Conservation (phyloP, 352 stramenopile species). For the Globisporangium irregulare region DNA sequence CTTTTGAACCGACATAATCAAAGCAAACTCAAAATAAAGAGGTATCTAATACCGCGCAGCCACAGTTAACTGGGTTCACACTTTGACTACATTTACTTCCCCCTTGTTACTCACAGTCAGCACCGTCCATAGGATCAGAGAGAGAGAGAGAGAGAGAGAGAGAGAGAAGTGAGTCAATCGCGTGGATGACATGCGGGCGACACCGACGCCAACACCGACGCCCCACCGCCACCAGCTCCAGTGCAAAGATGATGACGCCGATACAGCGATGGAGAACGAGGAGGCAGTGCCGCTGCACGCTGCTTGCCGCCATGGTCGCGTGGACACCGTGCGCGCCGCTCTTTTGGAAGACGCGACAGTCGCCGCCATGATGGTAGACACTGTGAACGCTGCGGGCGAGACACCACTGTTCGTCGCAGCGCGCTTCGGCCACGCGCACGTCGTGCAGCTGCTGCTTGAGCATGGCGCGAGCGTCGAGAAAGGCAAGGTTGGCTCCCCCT, state of each 20-base stretch:
- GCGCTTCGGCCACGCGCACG: neutral
- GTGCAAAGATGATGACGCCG: neutral
- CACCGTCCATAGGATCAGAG: no score
- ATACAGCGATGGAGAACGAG: neutral
- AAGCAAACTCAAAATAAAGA: no score
- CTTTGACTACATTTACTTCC: no score
- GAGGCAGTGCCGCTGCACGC: neutral
- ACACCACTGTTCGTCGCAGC: neutral
- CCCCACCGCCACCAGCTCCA: no score
- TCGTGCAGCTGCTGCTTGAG: neutral
- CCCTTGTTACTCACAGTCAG: no score
- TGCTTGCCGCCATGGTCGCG: constrained; percentile 1
- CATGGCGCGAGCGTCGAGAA: neutral
- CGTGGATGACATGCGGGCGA: no score
- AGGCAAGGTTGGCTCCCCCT: neutral
- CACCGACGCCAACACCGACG: no score
- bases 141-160: no score
- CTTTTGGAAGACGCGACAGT: neutral
- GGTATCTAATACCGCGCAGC: no score
- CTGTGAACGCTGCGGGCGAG: neutral
- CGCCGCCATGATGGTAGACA: neutral
- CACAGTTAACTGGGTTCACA: no score
- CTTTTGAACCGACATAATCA: no score
- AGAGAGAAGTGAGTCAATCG: no score
- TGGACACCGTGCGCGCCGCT: neutral